Evolutionary conservation across 768 basidiomycete genomes (phyloP), one percentile per base, ranked within the genome.

Genomic region (Stropharia rugosoannulata): DNA sequence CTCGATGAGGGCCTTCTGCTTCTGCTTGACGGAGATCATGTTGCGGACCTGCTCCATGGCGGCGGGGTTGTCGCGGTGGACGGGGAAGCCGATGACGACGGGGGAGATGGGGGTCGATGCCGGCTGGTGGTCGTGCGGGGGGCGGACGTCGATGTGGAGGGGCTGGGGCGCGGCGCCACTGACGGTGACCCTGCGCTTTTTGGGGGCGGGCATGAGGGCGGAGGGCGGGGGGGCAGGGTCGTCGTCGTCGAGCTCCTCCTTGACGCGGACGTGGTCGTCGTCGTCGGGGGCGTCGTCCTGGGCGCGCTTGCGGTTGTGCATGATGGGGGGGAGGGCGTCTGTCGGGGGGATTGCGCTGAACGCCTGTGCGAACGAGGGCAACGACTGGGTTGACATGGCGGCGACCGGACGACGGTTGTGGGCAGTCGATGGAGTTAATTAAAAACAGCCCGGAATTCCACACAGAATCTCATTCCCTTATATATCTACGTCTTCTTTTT

Each of bases 321-420:
- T 84, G 47, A 89, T 87, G 52, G 87, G 88, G 10, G 89, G 87
- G 3, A 90, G 75, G 40, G 82, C 70, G 68, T 84, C 86, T 69
- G 67, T 74, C 52, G 88, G 70, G 5, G 84, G 83, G 1, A 80
- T 79, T 49, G 62, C 73, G 67, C 79, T 82, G 73, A 92, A 92
- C 0, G 90, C 82, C 73, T 88, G 85, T 1, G 86, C 84, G 70
- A 92, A 92, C 41, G 90, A 87, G 39, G 90, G 90, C 38, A 92
- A 82, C 9, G 88, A 85, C 68, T 85, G 86, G 58, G 54, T 66
- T 59, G 79, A 75, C 78, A 80, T 80, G 56, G 72, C 50, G 75
- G 78, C 54, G 52, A 51, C 42, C 13, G 49, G 42, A 38, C 40
- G 42, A 38, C 40, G 39, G 50, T 51, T 25, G 40, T 16, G 18